phyloP scores from a whole-genome alignment of 2,329 filamentous ascomycete species.

The Fusarium paranaense region DNA sequence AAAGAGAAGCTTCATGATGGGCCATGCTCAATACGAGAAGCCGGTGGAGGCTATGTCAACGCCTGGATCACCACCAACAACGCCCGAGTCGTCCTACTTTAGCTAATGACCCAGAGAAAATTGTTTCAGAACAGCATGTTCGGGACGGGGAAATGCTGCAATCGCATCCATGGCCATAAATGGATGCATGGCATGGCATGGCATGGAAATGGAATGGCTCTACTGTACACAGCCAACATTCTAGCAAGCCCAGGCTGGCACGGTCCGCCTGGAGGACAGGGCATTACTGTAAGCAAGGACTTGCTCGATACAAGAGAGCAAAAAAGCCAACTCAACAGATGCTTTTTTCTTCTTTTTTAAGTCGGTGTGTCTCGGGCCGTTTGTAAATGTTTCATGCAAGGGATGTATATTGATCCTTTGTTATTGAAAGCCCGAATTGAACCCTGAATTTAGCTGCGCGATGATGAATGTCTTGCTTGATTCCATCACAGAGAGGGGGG shows the following conservation, averaged over 20 bases:
- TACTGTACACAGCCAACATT: constrained; percentile 5
- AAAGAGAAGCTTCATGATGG: background rate
- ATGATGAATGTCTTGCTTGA: background rate
- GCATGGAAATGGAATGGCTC: background rate
- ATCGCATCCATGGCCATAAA: background rate
- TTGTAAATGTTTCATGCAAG: constrained; percentile 1
- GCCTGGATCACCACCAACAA: constrained; percentile 13
- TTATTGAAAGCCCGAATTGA: background rate
- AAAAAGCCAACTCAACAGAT: background rate
- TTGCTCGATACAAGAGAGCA: background rate
- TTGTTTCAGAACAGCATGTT: constrained; percentile 10
- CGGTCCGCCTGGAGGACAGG: background rate
- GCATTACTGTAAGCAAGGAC: background rate
- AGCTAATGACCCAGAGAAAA: background rate
- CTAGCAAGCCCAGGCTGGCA: background rate
- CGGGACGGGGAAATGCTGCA: background rate
- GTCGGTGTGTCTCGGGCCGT: constrained; percentile 1
- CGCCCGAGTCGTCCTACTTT: background rate
- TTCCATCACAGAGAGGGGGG: constrained; percentile 3
- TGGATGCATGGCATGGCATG: background rate
- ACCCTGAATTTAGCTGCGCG: background rate
- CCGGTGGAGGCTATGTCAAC: constrained; percentile 38
- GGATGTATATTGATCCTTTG: background rate
- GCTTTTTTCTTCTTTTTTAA: background rate
- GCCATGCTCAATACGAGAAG: constrained; percentile 35